These are phyloP conservation scores for Alternaria sp. DNA, from an alignment of 2,329 filamentous ascomycete genomes.

Conservation along the genomic window DNA sequence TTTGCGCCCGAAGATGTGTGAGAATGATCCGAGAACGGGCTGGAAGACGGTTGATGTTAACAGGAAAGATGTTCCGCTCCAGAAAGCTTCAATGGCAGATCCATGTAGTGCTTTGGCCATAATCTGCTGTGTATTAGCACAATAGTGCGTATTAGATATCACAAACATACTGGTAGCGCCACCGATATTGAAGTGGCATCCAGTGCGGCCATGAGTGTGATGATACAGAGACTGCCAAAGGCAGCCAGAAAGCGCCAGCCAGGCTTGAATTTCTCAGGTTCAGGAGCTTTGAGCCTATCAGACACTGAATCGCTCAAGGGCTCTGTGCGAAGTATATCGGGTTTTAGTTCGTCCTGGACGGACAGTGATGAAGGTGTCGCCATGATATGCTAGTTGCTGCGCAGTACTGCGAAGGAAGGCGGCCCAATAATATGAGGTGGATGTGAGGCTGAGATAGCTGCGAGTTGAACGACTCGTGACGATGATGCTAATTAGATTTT, in stretches of 20 bases:
- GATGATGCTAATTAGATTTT: background rate
- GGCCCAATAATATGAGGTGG: background rate
- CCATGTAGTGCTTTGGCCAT: conserved; percentile 46
- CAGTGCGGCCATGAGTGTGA: conserved; percentile 68
- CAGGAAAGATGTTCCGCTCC: conserved; percentile 50
- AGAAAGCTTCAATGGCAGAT: conserved; percentile 51
- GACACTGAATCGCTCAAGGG: conserved; percentile 13
- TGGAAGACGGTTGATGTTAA: conserved; percentile 51
- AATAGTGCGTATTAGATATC: background rate
- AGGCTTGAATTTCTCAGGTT: conserved; percentile 34
- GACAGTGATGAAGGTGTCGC: conserved; percentile 16
- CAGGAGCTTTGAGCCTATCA: conserved; percentile 11
- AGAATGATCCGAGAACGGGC: conserved; percentile 49
- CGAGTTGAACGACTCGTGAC: background rate
- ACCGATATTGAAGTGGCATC: conserved; percentile 71
- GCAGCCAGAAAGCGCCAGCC: conserved; percentile 36
- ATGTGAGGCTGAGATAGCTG: background rate
- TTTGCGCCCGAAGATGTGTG: conserved; percentile 50
- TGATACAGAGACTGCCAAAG: conserved; percentile 57
- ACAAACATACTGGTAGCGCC: conserved; percentile 54
- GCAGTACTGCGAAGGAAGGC: background rate
- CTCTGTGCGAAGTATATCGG: conserved; percentile 4
- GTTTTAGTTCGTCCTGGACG: conserved; percentile 15
- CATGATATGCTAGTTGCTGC: conserved; percentile 4
- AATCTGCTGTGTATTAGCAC: conserved; percentile 32